Evolutionary conservation across 306 rosid species (phyloP).

Genomic region (Dryas octopetala): DNA sequence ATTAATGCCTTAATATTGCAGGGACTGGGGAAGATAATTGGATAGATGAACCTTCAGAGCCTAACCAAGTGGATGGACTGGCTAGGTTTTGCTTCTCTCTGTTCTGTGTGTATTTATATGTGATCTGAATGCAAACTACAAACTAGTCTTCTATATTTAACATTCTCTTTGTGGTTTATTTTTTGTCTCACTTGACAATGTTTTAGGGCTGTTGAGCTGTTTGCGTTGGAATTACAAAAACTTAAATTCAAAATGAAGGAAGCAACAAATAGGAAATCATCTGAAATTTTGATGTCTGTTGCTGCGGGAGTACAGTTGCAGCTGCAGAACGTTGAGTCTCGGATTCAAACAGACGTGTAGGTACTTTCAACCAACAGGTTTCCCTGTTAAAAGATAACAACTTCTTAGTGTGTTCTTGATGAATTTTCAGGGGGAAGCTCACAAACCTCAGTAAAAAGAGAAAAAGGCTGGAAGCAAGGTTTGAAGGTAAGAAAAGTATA

Average conservation of each 20-base stretch:
- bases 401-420: slow-evolving; percentile 25
- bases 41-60: slow-evolving; percentile 50
- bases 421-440: slow-evolving; percentile 68
- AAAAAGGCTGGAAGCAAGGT: slow-evolving; percentile 64
- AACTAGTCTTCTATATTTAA: not conserved
- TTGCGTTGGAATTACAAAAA: slow-evolving; percentile 61
- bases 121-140: slow-evolving; percentile 13
- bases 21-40: slow-evolving; percentile 58
- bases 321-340: slow-evolving; percentile 75
- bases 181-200: slow-evolving; percentile 24
- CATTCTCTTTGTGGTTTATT: slow-evolving; percentile 19
- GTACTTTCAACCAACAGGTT: slow-evolving; percentile 36
- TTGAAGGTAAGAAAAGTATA: slow-evolving; percentile 56
- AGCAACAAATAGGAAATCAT: slow-evolving; percentile 56
- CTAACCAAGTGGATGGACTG: slow-evolving; percentile 63
- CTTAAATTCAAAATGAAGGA: slow-evolving; percentile 68
- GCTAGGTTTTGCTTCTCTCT: slow-evolving; percentile 53
- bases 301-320: slow-evolving; percentile 62
- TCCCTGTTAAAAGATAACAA: slow-evolving; percentile 22
- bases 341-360: slow-evolving; percentile 74
- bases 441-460: slow-evolving; percentile 58
- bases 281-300: slow-evolving; percentile 71
- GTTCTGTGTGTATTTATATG: not conserved
- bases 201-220: slow-evolving; percentile 74
- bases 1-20: slow-evolving; percentile 13